These are phyloP conservation scores for Syzygium malaccense DNA, from an alignment of 441 rosid genomes.

Conservation along the genomic window DNA sequence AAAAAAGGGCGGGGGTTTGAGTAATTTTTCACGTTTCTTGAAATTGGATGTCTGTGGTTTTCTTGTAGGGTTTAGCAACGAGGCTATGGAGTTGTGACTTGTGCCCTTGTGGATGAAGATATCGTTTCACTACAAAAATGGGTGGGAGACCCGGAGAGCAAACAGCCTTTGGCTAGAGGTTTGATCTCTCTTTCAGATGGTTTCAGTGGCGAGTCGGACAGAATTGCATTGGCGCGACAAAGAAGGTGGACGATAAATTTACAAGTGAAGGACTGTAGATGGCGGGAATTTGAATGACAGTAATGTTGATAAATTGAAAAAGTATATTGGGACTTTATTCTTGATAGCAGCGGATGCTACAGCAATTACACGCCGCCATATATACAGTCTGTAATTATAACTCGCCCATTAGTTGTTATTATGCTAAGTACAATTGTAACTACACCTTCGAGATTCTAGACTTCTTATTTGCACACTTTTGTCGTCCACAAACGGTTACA, in stretches of 20 bases:
- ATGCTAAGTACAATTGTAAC: neutral
- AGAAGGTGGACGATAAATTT: neutral
- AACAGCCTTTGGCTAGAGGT: neutral
- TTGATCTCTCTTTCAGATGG: no score
- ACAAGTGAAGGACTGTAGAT: neutral
- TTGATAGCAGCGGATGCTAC: neutral
- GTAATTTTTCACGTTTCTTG: no score
- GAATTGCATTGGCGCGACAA: fast-evolving
- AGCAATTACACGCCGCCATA: fast-evolving
- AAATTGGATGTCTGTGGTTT: fast-evolving
- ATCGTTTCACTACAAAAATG: neutral
- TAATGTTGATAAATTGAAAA: neutral
- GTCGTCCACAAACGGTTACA: neutral
- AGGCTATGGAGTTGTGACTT: neutral
- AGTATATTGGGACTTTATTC: neutral
- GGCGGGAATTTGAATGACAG: fast-evolving
- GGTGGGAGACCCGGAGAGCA: neutral
- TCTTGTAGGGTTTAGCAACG: neutral
- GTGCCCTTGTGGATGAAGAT: neutral
- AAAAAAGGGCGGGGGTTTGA: neutral
- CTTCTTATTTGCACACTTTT: fast-evolving
- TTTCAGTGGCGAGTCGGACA: fast-evolving
- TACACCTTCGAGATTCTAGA: neutral
- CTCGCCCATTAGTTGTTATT: neutral
- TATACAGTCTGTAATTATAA: neutral